These are phyloP conservation scores for Gynochthodes officinalis DNA, from an alignment of 257 asterid species.

Conservation along the genomic window DNA sequence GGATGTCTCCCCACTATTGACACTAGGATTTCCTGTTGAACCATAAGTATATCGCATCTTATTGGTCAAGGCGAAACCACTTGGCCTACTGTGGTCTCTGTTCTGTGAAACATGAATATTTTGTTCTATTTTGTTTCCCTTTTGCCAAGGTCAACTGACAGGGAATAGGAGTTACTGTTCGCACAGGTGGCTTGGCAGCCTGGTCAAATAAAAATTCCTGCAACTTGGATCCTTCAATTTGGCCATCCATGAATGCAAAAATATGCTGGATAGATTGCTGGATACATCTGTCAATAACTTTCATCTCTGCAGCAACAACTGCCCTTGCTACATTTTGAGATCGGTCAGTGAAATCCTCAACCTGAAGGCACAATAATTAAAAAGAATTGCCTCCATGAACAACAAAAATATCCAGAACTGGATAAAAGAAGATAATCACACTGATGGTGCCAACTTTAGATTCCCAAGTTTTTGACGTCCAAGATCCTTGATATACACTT, in stretches of 20 bases:
- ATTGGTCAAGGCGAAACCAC: constrained; percentile 18
- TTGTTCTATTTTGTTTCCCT: constrained; percentile 4
- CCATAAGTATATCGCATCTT: constrained; percentile 29
- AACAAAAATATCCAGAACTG: not conserved
- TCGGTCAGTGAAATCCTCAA: constrained; percentile 78
- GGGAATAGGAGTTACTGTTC: constrained; percentile 16
- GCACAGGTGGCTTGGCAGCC: constrained; percentile 27
- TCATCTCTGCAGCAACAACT: constrained; percentile 60
- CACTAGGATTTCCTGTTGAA: constrained; percentile 24
- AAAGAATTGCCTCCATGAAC: constrained; percentile 9
- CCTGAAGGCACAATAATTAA: constrained; percentile 41
- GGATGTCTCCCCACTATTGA: constrained; percentile 13
- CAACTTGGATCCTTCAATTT: constrained; percentile 41
- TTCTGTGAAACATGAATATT: not conserved
- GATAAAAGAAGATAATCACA: constrained; percentile 40
- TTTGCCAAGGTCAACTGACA: constrained; percentile 1
- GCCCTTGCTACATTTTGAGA: constrained; percentile 94
- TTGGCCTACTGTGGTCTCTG: constrained; percentile 3
- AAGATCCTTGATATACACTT: constrained; percentile 60
- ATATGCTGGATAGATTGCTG: constrained; percentile 41
- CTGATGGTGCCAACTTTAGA: constrained; percentile 66
- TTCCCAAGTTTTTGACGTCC: constrained; percentile 77
- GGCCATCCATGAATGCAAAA: constrained; percentile 50
- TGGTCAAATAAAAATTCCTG: constrained; percentile 57
- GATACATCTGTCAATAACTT: constrained; percentile 60